phyloP scores from a whole-genome alignment of 192 early-diverging fungal species.

The Thoreauomyces humboldtii region DNA sequence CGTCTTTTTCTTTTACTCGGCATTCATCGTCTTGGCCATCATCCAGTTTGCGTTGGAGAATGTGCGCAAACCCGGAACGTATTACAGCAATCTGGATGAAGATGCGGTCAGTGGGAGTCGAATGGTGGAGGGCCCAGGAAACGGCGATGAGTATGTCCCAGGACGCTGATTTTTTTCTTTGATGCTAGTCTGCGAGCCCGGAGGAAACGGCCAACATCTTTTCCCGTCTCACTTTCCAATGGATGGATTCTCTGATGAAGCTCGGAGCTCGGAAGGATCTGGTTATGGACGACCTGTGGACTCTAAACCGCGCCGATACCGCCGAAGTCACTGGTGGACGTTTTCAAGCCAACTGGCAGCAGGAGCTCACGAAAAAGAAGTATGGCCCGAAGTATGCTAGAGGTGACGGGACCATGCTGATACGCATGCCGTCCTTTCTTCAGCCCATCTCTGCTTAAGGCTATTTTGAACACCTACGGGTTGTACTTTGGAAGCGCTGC shows the following conservation, averaged over 20 bases:
- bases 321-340: constrained; percentile 54
- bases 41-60: constrained; percentile 47
- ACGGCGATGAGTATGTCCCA: too few relatives aligned
- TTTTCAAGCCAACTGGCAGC: constrained; percentile 72
- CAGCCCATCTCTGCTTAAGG: constrained; percentile 73
- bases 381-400: too few relatives aligned
- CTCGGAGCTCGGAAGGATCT: constrained; percentile 74
- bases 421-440: too few relatives aligned
- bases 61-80: constrained; percentile 33
- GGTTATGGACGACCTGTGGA: constrained; percentile 72
- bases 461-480: constrained; percentile 61
- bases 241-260: constrained; percentile 87
- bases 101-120: constrained; percentile 16
- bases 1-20: constrained; percentile 6
- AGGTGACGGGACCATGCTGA: neutral
- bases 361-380: constrained; percentile 58
- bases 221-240: constrained; percentile 76
- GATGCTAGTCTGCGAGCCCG: constrained; percentile 46
- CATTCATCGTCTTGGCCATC: constrained; percentile 21
- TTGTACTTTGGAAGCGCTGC: constrained; percentile 67
- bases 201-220: constrained; percentile 84
- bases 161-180: too few relatives aligned
- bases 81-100: constrained; percentile 39
- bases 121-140: too few relatives aligned
- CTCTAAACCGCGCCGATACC: constrained; percentile 55